Evolutionary conservation across 2,329 filamentous ascomycete species (phyloP), one percentile per base, ranked within the genome.

Genomic region (Westerdykella sp.): DNA sequence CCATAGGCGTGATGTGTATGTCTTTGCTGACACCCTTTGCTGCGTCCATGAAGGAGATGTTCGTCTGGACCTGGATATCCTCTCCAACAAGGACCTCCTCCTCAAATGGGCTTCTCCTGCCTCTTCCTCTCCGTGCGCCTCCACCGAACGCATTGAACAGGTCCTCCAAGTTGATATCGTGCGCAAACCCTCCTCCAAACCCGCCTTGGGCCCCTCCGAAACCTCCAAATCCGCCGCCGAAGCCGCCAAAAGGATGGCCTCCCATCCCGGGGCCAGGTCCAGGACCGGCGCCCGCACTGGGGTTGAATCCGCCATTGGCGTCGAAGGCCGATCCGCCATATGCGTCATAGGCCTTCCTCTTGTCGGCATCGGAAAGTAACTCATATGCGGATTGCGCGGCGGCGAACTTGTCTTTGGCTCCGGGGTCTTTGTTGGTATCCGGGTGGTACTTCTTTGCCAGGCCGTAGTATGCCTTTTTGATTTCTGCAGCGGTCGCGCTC

Each of bases 381-480:
- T 98, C 93, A 69, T 98, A 98, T 18, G 93, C 88, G 25, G 85
- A 80, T 68, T 98, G 93, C 42, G 94, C 87, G 56, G 96, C 91
- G 50, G 84, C 79, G 60, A 98, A 98, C 59, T 86, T 91, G 58
- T 97, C 93, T 66, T 97, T 97, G 30, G 93, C 90, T n/a, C 74
- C 78, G 2, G 87, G 68, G 56, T 97, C 93, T 68, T 97, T 97
- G 75, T 97, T 98, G 30, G 93, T 97, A 66, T 98, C 93, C 7
- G 93, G 93, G 60, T 98, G 93, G 65, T 81, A 98, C 63, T 97
- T 98, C 70, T 98, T 98, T 15, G 93, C 93, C 46, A 97, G 75
- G 40, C 90, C 87, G 65, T 98, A 98, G 73, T 98, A 98, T 3
- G 93, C 90, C 68, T 96, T 97, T 67, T 98, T 98, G 66, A 98